Percentiles rank a stretch among this genome's conserved stretches.
Conservation (phyloP, 2,329 filamentous ascomycete species). For the Ascochyta lentis region DNA sequence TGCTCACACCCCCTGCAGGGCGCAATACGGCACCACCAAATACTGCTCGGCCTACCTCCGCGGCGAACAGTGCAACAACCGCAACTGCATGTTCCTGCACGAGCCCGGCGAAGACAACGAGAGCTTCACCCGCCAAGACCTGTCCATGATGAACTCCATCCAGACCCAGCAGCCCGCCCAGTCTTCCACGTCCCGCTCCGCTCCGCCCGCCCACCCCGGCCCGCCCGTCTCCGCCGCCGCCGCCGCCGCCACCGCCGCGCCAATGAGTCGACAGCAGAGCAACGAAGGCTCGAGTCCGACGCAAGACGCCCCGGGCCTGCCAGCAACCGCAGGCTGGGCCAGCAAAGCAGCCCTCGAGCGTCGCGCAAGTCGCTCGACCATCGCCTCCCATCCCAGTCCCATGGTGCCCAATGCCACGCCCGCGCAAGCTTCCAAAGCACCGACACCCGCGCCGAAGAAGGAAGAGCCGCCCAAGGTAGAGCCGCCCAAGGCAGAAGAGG, state of each 20-base stretch:
- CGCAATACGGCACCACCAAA: slow-evolving; percentile 89
- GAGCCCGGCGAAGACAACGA: slow-evolving; percentile 98
- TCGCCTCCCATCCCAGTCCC: slow-evolving; percentile 81
- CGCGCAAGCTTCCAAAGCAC: slow-evolving; percentile 38
- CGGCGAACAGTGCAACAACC: slow-evolving; percentile 92
- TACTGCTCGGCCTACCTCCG: slow-evolving; percentile 98
- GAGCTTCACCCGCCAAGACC: slow-evolving; percentile 91
- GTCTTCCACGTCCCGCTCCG: slow-evolving; percentile 58
- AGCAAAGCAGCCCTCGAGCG: slow-evolving; percentile 72
- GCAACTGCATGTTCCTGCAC: slow-evolving; percentile 97
- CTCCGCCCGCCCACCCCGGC: slow-evolving; percentile 58
- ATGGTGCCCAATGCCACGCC: slow-evolving; percentile 61
- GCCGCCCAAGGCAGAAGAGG: slow-evolving; percentile 30
- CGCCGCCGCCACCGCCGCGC: slow-evolving; percentile 53
- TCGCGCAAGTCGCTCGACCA: slow-evolving; percentile 80
- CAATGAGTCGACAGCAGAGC: slow-evolving; percentile 77
- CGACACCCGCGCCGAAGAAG: slow-evolving; percentile 23
- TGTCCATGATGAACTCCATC: slow-evolving; percentile 92
- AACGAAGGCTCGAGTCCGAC: slow-evolving; percentile 71
- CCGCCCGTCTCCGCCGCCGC: slow-evolving; percentile 61
- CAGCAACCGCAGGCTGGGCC: slow-evolving; percentile 93
- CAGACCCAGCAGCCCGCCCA: slow-evolving; percentile 77
- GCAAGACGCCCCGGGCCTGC: slow-evolving; percentile 82
- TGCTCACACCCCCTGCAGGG: slow-evolving; percentile 52
- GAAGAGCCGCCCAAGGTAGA: slow-evolving; percentile 40